Evolutionary conservation across 129 eudicot genomes (phyloP).

Genomic region (Chrysanthemum makinoi): DNA sequence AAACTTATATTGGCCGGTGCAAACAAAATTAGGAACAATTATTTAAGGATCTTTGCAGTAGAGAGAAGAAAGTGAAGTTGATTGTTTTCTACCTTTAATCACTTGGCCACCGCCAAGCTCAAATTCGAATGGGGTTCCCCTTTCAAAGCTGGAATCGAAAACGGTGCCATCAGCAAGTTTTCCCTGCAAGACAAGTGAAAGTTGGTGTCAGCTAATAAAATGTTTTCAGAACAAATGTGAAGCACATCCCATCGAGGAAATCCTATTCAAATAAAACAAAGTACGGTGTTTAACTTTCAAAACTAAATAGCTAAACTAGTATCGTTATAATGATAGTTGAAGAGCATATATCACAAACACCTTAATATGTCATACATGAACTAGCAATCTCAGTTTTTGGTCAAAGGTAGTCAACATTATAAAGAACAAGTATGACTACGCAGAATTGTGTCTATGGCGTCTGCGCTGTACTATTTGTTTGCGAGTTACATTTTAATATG

Average conservation of each 20-base stretch:
- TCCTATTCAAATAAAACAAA: no score
- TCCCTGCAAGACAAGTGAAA: constrained; percentile 54
- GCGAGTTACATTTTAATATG: neutral
- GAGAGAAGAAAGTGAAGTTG: neutral
- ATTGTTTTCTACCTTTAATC: constrained; percentile 59
- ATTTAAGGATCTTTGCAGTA: neutral
- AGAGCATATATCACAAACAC: no score
- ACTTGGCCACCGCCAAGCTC: constrained; percentile 95
- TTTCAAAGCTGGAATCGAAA: constrained; percentile 93
- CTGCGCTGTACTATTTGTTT: neutral
- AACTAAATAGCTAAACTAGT: no score
- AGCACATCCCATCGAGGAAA: no score
- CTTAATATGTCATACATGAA: no score
- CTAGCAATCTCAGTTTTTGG: no score
- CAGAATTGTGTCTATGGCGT: neutral
- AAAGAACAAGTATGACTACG: neutral
- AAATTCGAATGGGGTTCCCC: constrained; percentile 97
- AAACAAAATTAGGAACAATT: neutral
- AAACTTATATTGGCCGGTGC: neutral
- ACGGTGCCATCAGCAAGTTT: constrained; percentile 94
- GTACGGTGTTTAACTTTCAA: no score
- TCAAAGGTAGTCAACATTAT: neutral
- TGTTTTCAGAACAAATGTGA: neutral
- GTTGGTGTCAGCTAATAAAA: neutral
- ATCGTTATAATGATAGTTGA: no score